Evolutionary conservation across 164 flowering plant genomes (phyloP).

Genomic region (Amborella trichopoda): DNA sequence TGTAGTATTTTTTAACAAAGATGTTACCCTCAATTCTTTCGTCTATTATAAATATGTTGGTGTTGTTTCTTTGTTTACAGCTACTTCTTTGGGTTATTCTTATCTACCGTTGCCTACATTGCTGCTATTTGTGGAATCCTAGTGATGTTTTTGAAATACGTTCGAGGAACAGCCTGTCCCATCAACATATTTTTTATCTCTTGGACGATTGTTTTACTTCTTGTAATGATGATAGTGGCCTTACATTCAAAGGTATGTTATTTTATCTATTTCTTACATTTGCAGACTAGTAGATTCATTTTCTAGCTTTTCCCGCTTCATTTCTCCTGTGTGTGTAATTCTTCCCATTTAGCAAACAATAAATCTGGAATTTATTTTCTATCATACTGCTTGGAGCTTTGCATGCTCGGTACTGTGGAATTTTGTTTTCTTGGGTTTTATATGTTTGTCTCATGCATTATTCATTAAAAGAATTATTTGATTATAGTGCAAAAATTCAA

Average conservation of each 20-base stretch:
- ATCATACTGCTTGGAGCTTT: too few species aligned
- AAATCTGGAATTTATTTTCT: too few species aligned
- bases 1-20: too few species aligned
- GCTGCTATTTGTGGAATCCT: conserved; percentile 61
- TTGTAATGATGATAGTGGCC: conserved; percentile 63
- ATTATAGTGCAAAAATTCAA: too few species aligned
- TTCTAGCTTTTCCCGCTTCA: neutral
- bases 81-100: conserved; percentile 53
- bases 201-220: conserved; percentile 61
- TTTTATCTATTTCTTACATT: neutral
- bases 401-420: too few species aligned
- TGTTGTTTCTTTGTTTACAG: conserved; percentile 23
- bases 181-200: conserved; percentile 90
- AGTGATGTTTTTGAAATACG: conserved; percentile 45
- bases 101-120: conserved; percentile 61
- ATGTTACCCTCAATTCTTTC: too few species aligned
- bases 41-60: too few species aligned
- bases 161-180: conserved; percentile 27
- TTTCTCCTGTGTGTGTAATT: neutral
- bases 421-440: too few species aligned
- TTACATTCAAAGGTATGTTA: conserved; percentile 63
- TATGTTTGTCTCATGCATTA: too few species aligned
- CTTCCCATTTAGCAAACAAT: too few species aligned
- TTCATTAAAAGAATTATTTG: too few species aligned
- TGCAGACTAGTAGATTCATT: neutral